These are phyloP conservation scores for Chamaecyparis obtusa DNA, from an alignment of 75 land plant species.

Conservation along the genomic window DNA sequence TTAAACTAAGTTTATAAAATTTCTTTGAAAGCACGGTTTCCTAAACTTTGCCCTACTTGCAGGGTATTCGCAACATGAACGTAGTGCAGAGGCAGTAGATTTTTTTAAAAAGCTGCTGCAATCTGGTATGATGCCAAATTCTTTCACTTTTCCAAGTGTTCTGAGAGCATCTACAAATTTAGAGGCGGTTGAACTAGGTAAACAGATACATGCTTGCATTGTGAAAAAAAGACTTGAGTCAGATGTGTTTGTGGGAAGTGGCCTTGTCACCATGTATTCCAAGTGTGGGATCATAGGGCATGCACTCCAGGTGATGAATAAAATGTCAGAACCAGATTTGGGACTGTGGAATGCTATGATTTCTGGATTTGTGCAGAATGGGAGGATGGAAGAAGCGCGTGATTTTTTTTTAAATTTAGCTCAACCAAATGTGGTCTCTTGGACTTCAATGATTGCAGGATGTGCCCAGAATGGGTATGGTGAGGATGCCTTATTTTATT, in stretches of 20 bases:
- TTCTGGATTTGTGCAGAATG: slow-evolving; percentile 8
- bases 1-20: no score
- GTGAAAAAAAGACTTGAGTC: slow-evolving; percentile 7
- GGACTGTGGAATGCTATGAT: slow-evolving; percentile 8
- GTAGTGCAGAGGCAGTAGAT: neutral
- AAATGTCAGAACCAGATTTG: slow-evolving; percentile 4
- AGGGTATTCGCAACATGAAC: slow-evolving; percentile 11
- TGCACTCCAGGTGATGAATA: slow-evolving; percentile 19
- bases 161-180: slow-evolving; percentile 12
- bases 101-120: slow-evolving; percentile 7
- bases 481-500: neutral
- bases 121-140: slow-evolving; percentile 7
- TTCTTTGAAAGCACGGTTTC: no score
- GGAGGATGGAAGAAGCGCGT: slow-evolving; percentile 9
- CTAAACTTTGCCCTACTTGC: neutral
- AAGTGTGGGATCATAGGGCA: slow-evolving; percentile 21
- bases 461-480: neutral
- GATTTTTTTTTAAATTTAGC: neutral
- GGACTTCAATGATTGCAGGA: slow-evolving; percentile 11
- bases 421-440: slow-evolving; percentile 5
- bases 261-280: slow-evolving; percentile 21
- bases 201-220: slow-evolving; percentile 13
- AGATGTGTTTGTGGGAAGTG: slow-evolving; percentile 13
- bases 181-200: slow-evolving; percentile 16
- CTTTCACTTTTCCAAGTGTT: slow-evolving; percentile 2